Evolutionary conservation across 2,329 filamentous ascomycete species (phyloP).

Genomic region (Fusarium tanahbumbuense): DNA sequence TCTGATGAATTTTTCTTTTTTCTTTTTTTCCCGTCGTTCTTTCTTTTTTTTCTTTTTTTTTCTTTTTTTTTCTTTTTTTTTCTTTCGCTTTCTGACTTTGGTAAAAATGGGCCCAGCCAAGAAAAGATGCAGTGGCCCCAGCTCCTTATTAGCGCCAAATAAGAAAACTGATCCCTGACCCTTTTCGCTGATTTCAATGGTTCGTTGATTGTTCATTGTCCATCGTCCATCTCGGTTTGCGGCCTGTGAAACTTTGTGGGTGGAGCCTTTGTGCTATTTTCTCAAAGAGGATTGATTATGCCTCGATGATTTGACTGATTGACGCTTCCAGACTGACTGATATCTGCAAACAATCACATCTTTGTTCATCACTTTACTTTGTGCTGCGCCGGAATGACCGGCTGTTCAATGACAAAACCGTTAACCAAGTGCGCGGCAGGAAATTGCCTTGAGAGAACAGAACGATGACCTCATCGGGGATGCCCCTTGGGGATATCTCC

Average conservation of each 20-base stretch:
- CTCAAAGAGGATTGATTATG: slow-evolving; percentile 3
- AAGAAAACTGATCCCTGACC: slow-evolving; percentile 27
- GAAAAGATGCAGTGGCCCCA: slow-evolving; percentile 40
- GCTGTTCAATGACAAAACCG: slow-evolving; percentile 2
- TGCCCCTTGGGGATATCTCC: slow-evolving; percentile 16
- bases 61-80: slow-evolving; percentile 5
- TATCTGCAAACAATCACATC: not conserved
- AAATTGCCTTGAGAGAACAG: not conserved
- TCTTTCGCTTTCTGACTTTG: slow-evolving; percentile 14
- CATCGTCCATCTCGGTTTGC: slow-evolving; percentile 25
- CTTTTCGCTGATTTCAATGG: slow-evolving; percentile 13
- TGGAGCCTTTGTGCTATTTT: slow-evolving; percentile 25
- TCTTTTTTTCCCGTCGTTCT: not conserved
- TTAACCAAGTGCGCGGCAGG: slow-evolving; percentile 5
- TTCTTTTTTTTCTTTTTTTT: slow-evolving; percentile 15
- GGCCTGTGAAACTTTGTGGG: slow-evolving; percentile 38
- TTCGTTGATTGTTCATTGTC: slow-evolving; percentile 17
- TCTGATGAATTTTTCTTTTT: not conserved
- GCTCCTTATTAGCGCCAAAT: slow-evolving; percentile 27
- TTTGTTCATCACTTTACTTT: not conserved
- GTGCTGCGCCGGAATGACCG: not conserved
- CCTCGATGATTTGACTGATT: slow-evolving; percentile 8
- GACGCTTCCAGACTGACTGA: not conserved
- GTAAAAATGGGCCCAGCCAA: slow-evolving; percentile 12
- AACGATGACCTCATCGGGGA: slow-evolving; percentile 15